Conservation (phyloP, 108 stramenopile genomes). For the Pseudonitzschia multiseries region DNA sequence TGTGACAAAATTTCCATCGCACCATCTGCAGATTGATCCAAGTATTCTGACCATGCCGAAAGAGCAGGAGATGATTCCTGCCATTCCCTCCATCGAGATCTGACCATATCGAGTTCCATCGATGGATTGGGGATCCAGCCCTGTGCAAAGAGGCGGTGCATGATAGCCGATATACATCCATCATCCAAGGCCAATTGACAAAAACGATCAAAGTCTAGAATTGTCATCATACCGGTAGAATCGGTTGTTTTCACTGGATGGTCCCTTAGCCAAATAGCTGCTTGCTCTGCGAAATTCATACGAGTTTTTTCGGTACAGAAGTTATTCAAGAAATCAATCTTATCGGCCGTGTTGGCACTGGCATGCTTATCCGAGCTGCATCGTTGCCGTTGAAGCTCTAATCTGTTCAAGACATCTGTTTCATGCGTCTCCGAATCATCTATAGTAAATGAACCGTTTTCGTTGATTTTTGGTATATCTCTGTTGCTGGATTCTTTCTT, state of each 20-base stretch:
- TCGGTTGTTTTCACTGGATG: not conserved
- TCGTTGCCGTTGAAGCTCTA: slow-evolving; percentile 14
- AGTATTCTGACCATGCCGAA: slow-evolving; percentile 12
- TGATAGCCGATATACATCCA: slow-evolving; percentile 51
- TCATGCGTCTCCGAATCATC: slow-evolving; percentile 22
- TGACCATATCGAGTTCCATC: slow-evolving; percentile 62
- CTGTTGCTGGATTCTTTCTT: not conserved
- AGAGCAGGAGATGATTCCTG: slow-evolving; percentile 35
- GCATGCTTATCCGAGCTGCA: slow-evolving; percentile 9
- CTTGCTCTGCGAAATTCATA: slow-evolving; percentile 1
- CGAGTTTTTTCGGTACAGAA: slow-evolving; percentile 17
- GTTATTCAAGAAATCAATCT: slow-evolving; percentile 20
- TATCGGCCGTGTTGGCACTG: slow-evolving; percentile 3
- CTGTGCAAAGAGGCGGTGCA: slow-evolving; percentile 62
- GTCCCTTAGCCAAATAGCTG: slow-evolving; percentile 11
- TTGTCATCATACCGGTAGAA: slow-evolving; percentile 28
- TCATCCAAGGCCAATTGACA: slow-evolving; percentile 60
- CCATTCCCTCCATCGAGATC: slow-evolving; percentile 72
- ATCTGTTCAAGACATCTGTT: slow-evolving; percentile 37
- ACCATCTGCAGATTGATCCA: slow-evolving; percentile 29
- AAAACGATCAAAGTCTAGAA: slow-evolving; percentile 44
- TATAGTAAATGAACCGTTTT: not conserved
- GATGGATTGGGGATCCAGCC: slow-evolving; percentile 60
- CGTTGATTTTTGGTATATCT: slow-evolving; percentile 4
- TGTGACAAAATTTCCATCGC: slow-evolving; percentile 26